Conservation (phyloP, 2,329 filamentous ascomycete species). For the Exophiala aquamarina region DNA sequence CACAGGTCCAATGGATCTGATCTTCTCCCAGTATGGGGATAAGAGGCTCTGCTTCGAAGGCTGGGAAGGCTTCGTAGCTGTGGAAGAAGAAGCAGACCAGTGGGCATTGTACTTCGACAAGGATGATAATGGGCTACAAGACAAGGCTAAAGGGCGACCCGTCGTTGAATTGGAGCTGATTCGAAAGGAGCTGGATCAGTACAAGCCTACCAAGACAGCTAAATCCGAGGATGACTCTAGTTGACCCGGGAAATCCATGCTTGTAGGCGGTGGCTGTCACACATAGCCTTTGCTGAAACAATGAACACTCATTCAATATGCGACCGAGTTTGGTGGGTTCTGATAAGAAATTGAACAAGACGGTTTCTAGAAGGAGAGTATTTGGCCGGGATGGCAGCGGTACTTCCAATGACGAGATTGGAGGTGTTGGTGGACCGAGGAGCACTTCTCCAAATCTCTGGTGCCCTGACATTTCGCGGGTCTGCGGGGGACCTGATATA, state of each 20-base stretch:
- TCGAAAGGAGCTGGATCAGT: slow-evolving; percentile 3
- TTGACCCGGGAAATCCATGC: too few relatives aligned
- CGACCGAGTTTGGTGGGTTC: too few relatives aligned
- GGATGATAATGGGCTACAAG: slow-evolving; percentile 39
- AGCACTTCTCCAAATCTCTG: slow-evolving; percentile 2
- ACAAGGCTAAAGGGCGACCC: slow-evolving; percentile 50
- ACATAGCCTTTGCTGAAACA: too few relatives aligned
- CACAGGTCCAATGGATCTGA: slow-evolving; percentile 84
- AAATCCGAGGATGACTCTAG: too few relatives aligned
- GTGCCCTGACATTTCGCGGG: too few relatives aligned
- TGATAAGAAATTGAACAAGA: too few relatives aligned
- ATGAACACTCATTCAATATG: too few relatives aligned
- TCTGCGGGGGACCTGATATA: too few relatives aligned
- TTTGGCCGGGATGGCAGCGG: too few relatives aligned
- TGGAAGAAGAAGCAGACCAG: slow-evolving; percentile 41
- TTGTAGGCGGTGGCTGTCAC: too few relatives aligned
- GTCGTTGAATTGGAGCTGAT: slow-evolving; percentile 58
- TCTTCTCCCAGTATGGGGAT: slow-evolving; percentile 27
- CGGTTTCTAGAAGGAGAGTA: too few relatives aligned
- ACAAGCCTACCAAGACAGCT: neutral
- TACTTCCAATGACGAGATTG: too few relatives aligned
- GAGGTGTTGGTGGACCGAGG: neutral
- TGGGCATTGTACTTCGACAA: slow-evolving; percentile 47
- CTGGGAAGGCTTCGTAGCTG: slow-evolving; percentile 37
- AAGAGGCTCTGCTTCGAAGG: slow-evolving; percentile 36